phyloP scores from a whole-genome alignment of 2,329 filamentous ascomycete species.

The Dryadomyces quercivorus region DNA sequence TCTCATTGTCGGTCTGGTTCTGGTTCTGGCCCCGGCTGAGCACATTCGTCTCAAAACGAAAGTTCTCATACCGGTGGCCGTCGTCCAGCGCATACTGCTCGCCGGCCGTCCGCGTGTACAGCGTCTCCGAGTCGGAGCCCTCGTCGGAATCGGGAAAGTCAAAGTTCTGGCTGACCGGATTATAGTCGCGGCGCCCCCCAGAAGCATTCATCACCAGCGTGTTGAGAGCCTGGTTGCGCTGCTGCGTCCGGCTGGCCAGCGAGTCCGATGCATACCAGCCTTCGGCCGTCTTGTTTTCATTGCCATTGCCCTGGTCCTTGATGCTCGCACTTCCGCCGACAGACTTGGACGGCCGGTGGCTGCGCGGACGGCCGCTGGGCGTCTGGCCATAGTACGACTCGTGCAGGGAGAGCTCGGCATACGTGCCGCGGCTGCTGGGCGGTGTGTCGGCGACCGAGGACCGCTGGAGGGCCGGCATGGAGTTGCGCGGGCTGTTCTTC shows the following conservation, averaged over 20 bases:
- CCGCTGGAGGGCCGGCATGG: constrained; percentile 24
- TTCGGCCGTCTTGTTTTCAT: constrained; percentile 32
- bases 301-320: constrained; percentile 2
- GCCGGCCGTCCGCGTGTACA: constrained; percentile 16
- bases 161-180: constrained; percentile 32
- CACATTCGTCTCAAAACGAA: constrained; percentile 15
- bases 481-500: constrained; percentile 29
- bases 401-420: constrained; percentile 35
- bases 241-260: constrained; percentile 39
- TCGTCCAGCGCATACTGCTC: constrained; percentile 14
- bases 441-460: constrained; percentile 24
- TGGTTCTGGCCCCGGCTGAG: neutral
- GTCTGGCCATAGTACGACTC: constrained; percentile 21
- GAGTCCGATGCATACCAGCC: constrained; percentile 41
- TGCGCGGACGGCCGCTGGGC: constrained; percentile 12
- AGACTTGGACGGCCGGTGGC: neutral
- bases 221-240: constrained; percentile 33
- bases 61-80: constrained; percentile 10
- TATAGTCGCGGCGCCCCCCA: constrained; percentile 28
- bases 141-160: constrained; percentile 17
- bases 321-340: neutral
- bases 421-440: constrained; percentile 26
- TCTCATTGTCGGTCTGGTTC: no score
- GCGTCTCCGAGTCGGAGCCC: constrained; percentile 24
- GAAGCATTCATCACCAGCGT: constrained; percentile 19